A percentile compares a stretch with the other conserved stretches of the same genome.
Conservation (phyloP, 1,284 basidiomycete genomes). For the Takashimella tepidaria region DNA sequence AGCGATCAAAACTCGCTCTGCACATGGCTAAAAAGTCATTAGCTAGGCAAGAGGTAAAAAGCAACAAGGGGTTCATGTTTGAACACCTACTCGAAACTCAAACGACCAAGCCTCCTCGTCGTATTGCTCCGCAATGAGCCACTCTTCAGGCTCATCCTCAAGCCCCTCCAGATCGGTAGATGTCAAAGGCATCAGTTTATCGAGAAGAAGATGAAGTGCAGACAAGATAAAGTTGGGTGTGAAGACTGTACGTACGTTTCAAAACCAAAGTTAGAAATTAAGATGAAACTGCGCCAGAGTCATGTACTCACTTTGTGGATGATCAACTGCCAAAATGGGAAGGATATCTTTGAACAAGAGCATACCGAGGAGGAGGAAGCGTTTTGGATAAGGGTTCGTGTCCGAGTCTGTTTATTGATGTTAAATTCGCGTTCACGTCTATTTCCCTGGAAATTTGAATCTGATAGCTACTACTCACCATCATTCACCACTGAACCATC, state of each 20-base stretch:
- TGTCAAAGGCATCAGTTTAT: conserved; percentile 74
- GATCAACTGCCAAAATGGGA: conserved; percentile 41
- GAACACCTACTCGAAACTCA: conserved; percentile 65
- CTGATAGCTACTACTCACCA: conserved; percentile 35
- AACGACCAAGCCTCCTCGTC: conserved; percentile 86
- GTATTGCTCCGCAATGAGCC: conserved; percentile 71
- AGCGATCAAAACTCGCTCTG: conserved; percentile 77
- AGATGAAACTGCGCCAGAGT: background rate
- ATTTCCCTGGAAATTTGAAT: too few relatives aligned
- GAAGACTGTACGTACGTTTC: conserved; percentile 54
- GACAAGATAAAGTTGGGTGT: conserved; percentile 68
- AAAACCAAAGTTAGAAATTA: too few relatives aligned
- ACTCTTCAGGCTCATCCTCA: conserved; percentile 81
- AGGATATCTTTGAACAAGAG: conserved; percentile 73
- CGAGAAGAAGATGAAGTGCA: conserved; percentile 70
- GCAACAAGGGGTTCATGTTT: background rate
- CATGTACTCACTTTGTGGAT: conserved; percentile 36
- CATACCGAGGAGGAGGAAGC: conserved; percentile 78
- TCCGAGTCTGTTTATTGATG: conserved; percentile 27
- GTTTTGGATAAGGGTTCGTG: conserved; percentile 39
- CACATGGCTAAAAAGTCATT: conserved; percentile 61
- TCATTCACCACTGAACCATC: conserved; percentile 43
- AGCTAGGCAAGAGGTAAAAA: too few relatives aligned
- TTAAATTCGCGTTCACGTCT: too few relatives aligned
- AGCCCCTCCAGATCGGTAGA: conserved; percentile 70